Evolutionary conservation across 805 yeast species (phyloP).

Genomic region (Zygoascus tannicola): DNA sequence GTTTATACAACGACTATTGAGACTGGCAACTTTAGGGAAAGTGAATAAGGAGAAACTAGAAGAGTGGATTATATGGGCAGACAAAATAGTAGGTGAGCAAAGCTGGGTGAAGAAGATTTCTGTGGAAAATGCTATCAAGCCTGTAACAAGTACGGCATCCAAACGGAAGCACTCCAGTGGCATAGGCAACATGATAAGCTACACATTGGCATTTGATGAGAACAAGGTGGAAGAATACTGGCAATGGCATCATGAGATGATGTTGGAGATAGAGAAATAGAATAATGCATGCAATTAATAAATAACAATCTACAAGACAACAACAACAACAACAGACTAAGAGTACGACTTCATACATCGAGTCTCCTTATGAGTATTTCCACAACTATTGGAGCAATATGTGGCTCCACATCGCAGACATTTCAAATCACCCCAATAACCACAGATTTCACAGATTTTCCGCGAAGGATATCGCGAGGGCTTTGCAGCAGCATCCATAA

Average conservation of each 20-base stretch:
- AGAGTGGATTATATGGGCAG: constrained; percentile 29
- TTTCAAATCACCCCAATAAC: constrained; percentile 28
- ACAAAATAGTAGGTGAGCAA: constrained; percentile 28
- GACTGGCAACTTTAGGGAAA: constrained; percentile 7
- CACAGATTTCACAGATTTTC: constrained; percentile 32
- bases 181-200: constrained; percentile 20
- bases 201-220: constrained; percentile 13
- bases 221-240: constrained; percentile 11
- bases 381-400: constrained; percentile 30
- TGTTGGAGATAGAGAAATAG: neutral
- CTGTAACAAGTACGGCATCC: neutral
- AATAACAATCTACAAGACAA: neutral
- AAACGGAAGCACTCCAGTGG: constrained; percentile 16
- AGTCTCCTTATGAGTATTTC: constrained; percentile 30
- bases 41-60: constrained; percentile 12
- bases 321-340: neutral
- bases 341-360: constrained; percentile 27
- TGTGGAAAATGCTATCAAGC: neutral
- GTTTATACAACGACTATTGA: constrained; percentile 6
- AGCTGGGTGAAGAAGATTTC: constrained; percentile 24
- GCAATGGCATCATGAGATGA: constrained; percentile 11
- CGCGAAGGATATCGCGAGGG: constrained; percentile 31
- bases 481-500: constrained; percentile 23
- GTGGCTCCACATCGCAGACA: constrained; percentile 32
- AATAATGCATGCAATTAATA: neutral